Evolutionary conservation across 768 basidiomycete genomes (phyloP), one percentile per base, ranked within the genome.

Genomic region (Auricularia cornea): DNA sequence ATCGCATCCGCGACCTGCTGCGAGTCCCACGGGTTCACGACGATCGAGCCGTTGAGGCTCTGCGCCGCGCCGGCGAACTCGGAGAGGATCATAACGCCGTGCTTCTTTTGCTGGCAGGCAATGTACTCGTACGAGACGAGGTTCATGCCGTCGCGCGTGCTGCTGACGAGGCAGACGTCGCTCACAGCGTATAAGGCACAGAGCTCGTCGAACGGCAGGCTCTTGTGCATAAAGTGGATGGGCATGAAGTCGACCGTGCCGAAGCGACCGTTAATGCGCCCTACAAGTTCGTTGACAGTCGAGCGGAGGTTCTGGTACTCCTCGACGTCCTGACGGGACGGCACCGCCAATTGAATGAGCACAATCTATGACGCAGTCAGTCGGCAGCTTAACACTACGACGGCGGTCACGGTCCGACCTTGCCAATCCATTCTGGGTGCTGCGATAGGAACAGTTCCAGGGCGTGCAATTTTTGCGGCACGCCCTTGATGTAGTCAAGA

Each of bases 201-300:
- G 8, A 99, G 83, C 72, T 99, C 97, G 72, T 97, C 92, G 71
- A 98, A 95, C 0, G 86, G 77, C 61, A 98, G 79, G 66, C 87
- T 89, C 76, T 95, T 95, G 83, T 98, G 96, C 92, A 98, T 93
- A 75, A 97, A 98, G 75, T 98, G 97, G 65, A 99, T 98, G 5
- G 97, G 97, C 93, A 98, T 97, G 73, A 96, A 98, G 69, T 99
- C 97, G 71, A 98, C 94, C 1, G 97, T 98, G 32, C 97, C 97
- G 70, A 99, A 99, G 10, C 94, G 89, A 8, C 97, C 97, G 72
- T 99, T 99, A 77, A 99, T 98, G 29, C 96, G 86, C 2, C 97
- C 97, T 32, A 99, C 97, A 59, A 99, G 85, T 74, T 99, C 95
- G 79, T 98, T 98, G 61, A 98, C 94, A 2, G 90, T 92, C 20